Conservation (phyloP, 1,284 basidiomycete species). For the Cerioporus squamosus region DNA sequence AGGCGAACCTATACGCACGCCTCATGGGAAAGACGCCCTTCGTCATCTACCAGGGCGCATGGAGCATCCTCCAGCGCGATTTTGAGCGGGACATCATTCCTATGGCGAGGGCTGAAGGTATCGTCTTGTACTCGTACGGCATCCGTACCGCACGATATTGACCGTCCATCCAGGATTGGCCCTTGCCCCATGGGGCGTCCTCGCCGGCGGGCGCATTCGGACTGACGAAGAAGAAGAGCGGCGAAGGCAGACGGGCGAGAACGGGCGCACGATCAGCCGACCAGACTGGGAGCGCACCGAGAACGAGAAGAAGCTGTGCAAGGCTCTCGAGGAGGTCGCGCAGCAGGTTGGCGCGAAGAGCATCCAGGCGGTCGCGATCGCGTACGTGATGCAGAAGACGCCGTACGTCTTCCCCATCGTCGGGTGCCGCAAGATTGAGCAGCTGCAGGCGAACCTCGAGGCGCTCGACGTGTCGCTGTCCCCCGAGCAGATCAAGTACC, state of each 20-base stretch:
- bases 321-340: slow-evolving; percentile 51
- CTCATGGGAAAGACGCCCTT: slow-evolving; percentile 52
- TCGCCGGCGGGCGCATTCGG: slow-evolving; percentile 52
- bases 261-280: slow-evolving; percentile 36
- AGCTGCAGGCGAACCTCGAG: slow-evolving; percentile 51
- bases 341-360: slow-evolving; percentile 41
- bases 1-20: slow-evolving; percentile 32
- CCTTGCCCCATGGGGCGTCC: slow-evolving; percentile 53
- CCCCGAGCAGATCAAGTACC: slow-evolving; percentile 45
- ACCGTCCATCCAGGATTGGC: slow-evolving; percentile 40
- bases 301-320: slow-evolving; percentile 42
- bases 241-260: slow-evolving; percentile 45
- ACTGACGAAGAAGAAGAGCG: slow-evolving; percentile 50
- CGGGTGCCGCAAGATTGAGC: slow-evolving; percentile 55
- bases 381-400: slow-evolving; percentile 54
- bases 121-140: not conserved
- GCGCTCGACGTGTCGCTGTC: slow-evolving; percentile 49
- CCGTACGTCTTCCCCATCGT: slow-evolving; percentile 49
- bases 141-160: no score
- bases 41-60: slow-evolving; percentile 56
- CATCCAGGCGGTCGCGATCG: slow-evolving; percentile 45
- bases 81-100: slow-evolving; percentile 50
- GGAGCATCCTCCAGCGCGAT: slow-evolving; percentile 44
- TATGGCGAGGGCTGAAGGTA: slow-evolving; percentile 46
- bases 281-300: slow-evolving; percentile 44